Evolutionary conservation across 1,284 basidiomycete species (phyloP).

Genomic region (Melampsora americana): DNA sequence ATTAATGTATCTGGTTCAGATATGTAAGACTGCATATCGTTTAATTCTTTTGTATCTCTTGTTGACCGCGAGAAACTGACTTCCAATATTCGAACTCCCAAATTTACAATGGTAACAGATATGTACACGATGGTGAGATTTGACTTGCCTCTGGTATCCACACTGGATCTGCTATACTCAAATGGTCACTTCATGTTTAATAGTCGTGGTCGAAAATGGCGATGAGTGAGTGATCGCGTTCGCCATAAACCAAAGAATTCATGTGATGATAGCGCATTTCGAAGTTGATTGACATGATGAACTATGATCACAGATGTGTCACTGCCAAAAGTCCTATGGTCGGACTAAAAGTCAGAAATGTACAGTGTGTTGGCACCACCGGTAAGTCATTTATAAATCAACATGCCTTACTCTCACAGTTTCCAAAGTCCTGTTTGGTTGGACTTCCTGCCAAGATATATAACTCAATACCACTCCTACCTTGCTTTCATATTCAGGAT

Average conservation of each 20-base stretch:
- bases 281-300: neutral
- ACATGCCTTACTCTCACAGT: neutral
- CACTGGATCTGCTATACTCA: neutral
- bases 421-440: neutral
- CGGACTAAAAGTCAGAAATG: conserved; percentile 19
- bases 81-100: neutral
- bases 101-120: neutral
- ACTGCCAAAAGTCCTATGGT: conserved; percentile 26
- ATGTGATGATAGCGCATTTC: neutral
- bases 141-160: too few relatives aligned
- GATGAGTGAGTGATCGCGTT: conserved; percentile 15
- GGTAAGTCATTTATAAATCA: too few relatives aligned
- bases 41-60: neutral
- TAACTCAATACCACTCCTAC: too few relatives aligned
- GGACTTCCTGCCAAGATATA: too few relatives aligned
- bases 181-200: neutral
- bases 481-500: too few relatives aligned
- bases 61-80: neutral
- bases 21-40: too few relatives aligned
- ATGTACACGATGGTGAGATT: conserved; percentile 27
- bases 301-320: conserved; percentile 10
- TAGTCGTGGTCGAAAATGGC: conserved; percentile 26
- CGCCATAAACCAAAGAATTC: too few relatives aligned
- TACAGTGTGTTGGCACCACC: conserved; percentile 8
- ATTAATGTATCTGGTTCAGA: conserved; percentile 21